phyloP scores from a whole-genome alignment of 306 rosid genomes.

The Fagus crenata region DNA sequence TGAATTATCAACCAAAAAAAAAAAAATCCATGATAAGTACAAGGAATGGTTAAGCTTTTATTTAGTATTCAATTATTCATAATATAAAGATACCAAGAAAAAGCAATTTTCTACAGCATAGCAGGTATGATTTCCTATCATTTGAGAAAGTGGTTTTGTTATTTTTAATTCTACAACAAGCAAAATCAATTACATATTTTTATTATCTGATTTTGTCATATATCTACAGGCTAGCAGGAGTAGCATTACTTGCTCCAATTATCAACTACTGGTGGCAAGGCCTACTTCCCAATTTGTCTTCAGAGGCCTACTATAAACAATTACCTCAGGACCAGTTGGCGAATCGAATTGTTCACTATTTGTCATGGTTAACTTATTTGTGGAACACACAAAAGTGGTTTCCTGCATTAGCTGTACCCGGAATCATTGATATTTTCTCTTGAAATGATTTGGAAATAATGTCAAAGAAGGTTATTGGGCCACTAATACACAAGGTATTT shows the following conservation, averaged over 20 bases:
- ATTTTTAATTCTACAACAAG: not conserved
- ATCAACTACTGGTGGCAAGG: slow-evolving; percentile 60
- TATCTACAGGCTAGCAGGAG: slow-evolving; percentile 55
- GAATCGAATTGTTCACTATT: slow-evolving; percentile 45
- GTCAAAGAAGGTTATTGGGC: slow-evolving; percentile 1
- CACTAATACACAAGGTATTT: slow-evolving; percentile 26
- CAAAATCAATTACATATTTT: not conserved
- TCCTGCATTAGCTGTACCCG: slow-evolving; percentile 32
- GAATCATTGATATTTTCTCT: slow-evolving; percentile 34
- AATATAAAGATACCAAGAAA: too few relatives aligned
- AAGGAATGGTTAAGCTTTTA: too few relatives aligned
- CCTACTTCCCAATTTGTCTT: slow-evolving; percentile 41
- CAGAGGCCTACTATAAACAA: slow-evolving; percentile 41
- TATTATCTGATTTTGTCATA: not conserved
- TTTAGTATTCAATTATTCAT: too few relatives aligned
- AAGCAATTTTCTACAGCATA: too few relatives aligned
- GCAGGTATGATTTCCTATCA: not conserved
- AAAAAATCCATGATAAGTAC: too few relatives aligned
- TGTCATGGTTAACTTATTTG: slow-evolving; percentile 54
- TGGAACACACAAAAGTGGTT: slow-evolving; percentile 60
- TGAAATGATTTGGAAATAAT: slow-evolving; percentile 38
- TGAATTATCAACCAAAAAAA: too few relatives aligned
- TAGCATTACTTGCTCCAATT: slow-evolving; percentile 45
- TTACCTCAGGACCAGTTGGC: slow-evolving; percentile 49
- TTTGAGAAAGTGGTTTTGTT: not conserved